Evolutionary conservation across 306 rosid genomes (phyloP).

Genomic region (Cucumis hystrix): DNA sequence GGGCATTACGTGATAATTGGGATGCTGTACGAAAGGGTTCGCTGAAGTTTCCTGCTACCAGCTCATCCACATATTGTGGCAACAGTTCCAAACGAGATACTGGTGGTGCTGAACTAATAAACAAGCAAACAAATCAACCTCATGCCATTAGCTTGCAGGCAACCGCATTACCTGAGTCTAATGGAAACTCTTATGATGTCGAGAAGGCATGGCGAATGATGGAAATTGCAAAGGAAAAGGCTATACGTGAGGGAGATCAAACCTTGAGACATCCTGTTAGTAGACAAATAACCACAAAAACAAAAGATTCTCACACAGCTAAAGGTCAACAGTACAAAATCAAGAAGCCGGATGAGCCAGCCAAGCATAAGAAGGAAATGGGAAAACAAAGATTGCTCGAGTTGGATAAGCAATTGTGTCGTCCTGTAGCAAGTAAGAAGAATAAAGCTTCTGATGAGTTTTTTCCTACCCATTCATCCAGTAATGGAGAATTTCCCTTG

Average conservation of each 20-base stretch:
- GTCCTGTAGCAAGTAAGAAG: slow-evolving; percentile 17
- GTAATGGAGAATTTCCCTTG: slow-evolving; percentile 13
- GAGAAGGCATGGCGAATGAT: slow-evolving; percentile 80
- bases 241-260: slow-evolving; percentile 14
- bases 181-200: slow-evolving; percentile 17
- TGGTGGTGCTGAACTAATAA: slow-evolving; percentile 10
- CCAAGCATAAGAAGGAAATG: slow-evolving; percentile 14
- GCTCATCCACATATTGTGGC: slow-evolving; percentile 24
- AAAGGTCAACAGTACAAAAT: slow-evolving; percentile 15
- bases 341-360: slow-evolving; percentile 6
- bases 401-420: slow-evolving; percentile 16
- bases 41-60: slow-evolving; percentile 26
- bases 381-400: slow-evolving; percentile 2
- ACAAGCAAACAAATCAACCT: slow-evolving; percentile 14
- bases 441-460: slow-evolving; percentile 10
- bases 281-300: slow-evolving; percentile 11
- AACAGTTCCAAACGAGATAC: slow-evolving; percentile 14
- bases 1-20: slow-evolving; percentile 53
- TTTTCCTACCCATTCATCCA: slow-evolving; percentile 13
- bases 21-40: slow-evolving; percentile 52
- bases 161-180: slow-evolving; percentile 11
- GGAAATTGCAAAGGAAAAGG: slow-evolving; percentile 52
- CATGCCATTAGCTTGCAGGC: slow-evolving; percentile 25
- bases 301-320: background rate
- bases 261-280: slow-evolving; percentile 17